These are phyloP conservation scores for Hymenoscyphus fructigenus DNA, from an alignment of 2,329 filamentous ascomycete species.

Conservation along the genomic window DNA sequence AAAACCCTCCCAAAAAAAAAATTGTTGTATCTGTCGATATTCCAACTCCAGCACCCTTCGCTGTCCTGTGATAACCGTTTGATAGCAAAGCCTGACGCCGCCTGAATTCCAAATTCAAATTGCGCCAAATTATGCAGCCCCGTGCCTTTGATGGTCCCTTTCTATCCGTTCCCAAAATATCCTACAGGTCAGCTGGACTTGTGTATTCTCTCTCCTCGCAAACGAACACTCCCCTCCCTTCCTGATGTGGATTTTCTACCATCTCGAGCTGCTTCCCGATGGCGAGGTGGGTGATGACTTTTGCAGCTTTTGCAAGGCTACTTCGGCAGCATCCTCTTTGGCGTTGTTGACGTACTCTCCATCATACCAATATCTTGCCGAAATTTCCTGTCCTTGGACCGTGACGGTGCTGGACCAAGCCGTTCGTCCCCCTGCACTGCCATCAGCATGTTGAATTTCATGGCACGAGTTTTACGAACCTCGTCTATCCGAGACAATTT, in stretches of 20 bases:
- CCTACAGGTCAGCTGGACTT: slow-evolving; percentile 31
- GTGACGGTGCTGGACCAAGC: slow-evolving; percentile 84
- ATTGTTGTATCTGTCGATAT: slow-evolving; percentile 12
- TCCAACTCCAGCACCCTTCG: slow-evolving; percentile 30
- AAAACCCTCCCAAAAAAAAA: neutral
- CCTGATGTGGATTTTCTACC: slow-evolving; percentile 34
- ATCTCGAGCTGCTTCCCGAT: slow-evolving; percentile 40
- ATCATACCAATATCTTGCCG: slow-evolving; percentile 90
- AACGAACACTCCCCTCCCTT: slow-evolving; percentile 4
- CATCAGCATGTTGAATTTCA: slow-evolving; percentile 30
- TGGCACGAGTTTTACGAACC: slow-evolving; percentile 47
- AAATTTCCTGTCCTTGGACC: slow-evolving; percentile 62
- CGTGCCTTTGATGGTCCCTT: slow-evolving; percentile 20
- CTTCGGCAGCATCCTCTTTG: slow-evolving; percentile 86
- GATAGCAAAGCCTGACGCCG: slow-evolving; percentile 31
- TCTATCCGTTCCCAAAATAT: slow-evolving; percentile 23
- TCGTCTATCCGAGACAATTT: slow-evolving; percentile 73
- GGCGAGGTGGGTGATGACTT: slow-evolving; percentile 44
- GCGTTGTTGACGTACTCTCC: slow-evolving; percentile 85
- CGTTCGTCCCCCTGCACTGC: slow-evolving; percentile 71
- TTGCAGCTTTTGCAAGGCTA: slow-evolving; percentile 62
- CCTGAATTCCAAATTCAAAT: slow-evolving; percentile 28
- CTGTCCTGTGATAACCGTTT: slow-evolving; percentile 30
- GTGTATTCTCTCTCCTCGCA: slow-evolving; percentile 1
- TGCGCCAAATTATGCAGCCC: slow-evolving; percentile 35